Conservation (phyloP, 192 early-diverging fungal genomes). For the Gigaspora rosea region DNA sequence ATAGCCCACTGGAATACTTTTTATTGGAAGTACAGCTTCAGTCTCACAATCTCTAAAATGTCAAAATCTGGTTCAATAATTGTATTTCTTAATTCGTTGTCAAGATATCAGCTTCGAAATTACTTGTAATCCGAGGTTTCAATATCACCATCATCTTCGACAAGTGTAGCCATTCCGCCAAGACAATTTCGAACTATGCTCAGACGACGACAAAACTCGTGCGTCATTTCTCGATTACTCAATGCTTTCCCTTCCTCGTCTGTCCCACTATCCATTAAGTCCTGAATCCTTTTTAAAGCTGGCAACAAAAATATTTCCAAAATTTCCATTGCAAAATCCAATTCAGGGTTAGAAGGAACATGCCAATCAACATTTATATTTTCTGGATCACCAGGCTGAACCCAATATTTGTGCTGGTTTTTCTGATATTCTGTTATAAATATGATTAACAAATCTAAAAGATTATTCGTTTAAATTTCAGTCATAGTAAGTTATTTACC, state of each 20-base stretch:
- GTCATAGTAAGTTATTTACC: constrained; percentile 32
- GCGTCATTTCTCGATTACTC: constrained; percentile 41
- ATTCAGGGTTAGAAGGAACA: constrained; percentile 64
- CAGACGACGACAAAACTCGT: constrained; percentile 56
- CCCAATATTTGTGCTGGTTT: constrained; percentile 79
- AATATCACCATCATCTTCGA: constrained; percentile 56
- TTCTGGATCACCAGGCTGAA: constrained; percentile 53
- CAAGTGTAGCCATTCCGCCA: constrained; percentile 54
- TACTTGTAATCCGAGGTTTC: constrained; percentile 40
- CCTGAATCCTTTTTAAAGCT: constrained; percentile 38
- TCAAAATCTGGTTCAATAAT: constrained; percentile 12
- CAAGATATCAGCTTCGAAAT: constrained; percentile 26
- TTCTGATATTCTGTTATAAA: constrained; percentile 56
- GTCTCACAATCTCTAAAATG: constrained; percentile 44
- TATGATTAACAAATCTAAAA: neutral
- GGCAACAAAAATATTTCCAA: constrained; percentile 57
- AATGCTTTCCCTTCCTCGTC: constrained; percentile 41
- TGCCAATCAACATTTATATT: constrained; percentile 77
- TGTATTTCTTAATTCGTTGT: neutral
- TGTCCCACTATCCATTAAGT: constrained; percentile 43
- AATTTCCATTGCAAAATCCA: constrained; percentile 67
- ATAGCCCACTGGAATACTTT: constrained; percentile 61
- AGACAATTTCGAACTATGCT: constrained; percentile 54
- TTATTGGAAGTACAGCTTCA: constrained; percentile 40
- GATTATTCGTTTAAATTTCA: neutral